Evolutionary conservation across 129 eudicot species (phyloP).

Genomic region (Escallonia herrerae): DNA sequence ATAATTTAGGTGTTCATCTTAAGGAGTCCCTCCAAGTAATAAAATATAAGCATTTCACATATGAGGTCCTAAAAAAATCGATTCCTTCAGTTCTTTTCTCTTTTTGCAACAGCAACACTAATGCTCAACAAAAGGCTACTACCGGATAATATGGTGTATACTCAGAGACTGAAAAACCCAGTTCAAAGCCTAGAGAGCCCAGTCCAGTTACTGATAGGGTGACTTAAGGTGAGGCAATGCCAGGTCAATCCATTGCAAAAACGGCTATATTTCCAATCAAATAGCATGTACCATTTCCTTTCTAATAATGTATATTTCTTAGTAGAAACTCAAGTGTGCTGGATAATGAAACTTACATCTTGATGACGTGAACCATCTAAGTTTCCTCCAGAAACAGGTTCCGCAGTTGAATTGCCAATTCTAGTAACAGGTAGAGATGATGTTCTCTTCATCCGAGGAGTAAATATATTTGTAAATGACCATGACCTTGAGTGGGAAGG

Average conservation of each 20-base stretch:
- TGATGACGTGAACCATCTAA: conserved; percentile 23
- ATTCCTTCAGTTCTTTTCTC: too few species aligned
- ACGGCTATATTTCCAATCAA: background rate
- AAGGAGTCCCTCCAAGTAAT: too few species aligned
- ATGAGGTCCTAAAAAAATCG: too few species aligned
- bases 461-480: conserved; percentile 74
- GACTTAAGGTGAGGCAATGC: too few species aligned
- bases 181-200: too few species aligned
- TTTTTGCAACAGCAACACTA: too few species aligned
- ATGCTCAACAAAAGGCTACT: too few species aligned
- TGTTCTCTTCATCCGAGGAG: conserved; percentile 51
- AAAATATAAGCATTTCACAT: too few species aligned
- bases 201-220: too few species aligned
- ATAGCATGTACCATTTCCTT: background rate
- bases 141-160: too few species aligned
- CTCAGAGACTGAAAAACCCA: too few species aligned
- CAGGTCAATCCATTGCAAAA: background rate
- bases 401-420: conserved; percentile 31
- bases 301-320: background rate
- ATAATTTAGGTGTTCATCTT: too few species aligned
- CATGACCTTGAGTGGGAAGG: conserved; percentile 51
- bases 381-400: conserved; percentile 33
- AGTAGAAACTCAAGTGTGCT: background rate
- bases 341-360: conserved; percentile 36
- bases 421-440: conserved; percentile 59